phyloP scores from a whole-genome alignment of 1,284 basidiomycete species.

The Leccinum huronense region DNA sequence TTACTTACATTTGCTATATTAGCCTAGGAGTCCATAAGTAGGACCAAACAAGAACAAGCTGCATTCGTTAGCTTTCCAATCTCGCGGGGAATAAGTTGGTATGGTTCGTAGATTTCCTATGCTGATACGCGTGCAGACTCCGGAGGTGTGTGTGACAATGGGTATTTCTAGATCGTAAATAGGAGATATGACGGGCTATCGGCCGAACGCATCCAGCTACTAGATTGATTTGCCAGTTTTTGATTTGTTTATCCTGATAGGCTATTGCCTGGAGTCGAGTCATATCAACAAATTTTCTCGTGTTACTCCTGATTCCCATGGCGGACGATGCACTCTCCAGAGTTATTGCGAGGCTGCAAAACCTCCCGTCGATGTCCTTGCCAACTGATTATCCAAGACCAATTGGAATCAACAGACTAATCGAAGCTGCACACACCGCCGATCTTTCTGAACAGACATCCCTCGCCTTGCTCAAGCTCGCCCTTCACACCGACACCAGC shows the following conservation, averaged over 20 bases:
- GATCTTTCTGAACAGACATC: constrained; percentile 70
- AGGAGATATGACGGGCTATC: neutral
- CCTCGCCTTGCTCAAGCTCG: constrained; percentile 71
- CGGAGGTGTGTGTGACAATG: too few species aligned
- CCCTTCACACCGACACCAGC: constrained; percentile 63
- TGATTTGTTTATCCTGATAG: neutral
- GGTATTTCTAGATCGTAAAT: too few species aligned
- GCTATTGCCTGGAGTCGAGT: constrained; percentile 4
- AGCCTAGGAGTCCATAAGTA: too few species aligned
- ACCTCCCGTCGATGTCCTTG: constrained; percentile 86
- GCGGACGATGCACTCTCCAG: constrained; percentile 44
- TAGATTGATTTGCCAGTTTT: neutral
- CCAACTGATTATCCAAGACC: constrained; percentile 97
- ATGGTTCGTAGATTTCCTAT: too few species aligned
- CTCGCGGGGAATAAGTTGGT: too few species aligned
- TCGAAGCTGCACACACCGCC: constrained; percentile 74
- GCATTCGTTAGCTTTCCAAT: too few species aligned
- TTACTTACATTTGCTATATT: too few species aligned
- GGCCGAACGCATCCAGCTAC: neutral
- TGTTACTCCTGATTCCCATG: constrained; percentile 30
- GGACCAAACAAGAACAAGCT: too few species aligned
- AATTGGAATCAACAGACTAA: constrained; percentile 65
- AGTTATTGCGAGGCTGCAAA: constrained; percentile 64
- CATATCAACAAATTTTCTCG: constrained; percentile 10
- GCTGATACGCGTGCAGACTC: too few species aligned